phyloP scores from a whole-genome alignment of 805 yeast species.

The Candida cerambycidarum region DNA sequence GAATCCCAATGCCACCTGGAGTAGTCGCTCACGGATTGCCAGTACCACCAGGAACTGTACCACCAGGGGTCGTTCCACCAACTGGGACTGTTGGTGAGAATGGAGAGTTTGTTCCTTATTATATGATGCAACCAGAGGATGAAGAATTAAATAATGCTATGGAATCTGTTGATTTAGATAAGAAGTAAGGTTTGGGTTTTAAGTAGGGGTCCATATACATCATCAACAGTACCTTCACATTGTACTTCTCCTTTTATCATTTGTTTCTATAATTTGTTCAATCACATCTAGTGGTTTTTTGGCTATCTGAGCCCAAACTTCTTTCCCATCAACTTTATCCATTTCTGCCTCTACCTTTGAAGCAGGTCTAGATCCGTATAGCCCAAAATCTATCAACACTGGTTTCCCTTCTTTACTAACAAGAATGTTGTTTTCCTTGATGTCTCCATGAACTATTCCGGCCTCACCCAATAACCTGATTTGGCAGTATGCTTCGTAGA shows the following conservation, averaged over 20 bases:
- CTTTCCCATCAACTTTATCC: too few relatives aligned
- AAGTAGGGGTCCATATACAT: not conserved
- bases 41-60: slow-evolving; percentile 1
- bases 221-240: too few relatives aligned
- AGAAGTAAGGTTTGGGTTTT: not conserved
- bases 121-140: slow-evolving; percentile 1
- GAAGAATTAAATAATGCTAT: slow-evolving; percentile 10
- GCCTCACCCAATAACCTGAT: not conserved
- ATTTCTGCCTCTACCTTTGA: too few relatives aligned
- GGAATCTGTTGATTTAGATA: slow-evolving; percentile 7
- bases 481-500: not conserved
- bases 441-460: not conserved
- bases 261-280: too few relatives aligned
- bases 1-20: not conserved
- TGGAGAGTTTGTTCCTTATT: slow-evolving; percentile 3
- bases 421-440: not conserved
- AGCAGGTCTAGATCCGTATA: too few relatives aligned
- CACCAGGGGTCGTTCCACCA: not conserved
- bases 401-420: not conserved
- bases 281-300: too few relatives aligned
- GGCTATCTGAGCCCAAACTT: too few relatives aligned
- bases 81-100: slow-evolving; percentile 1
- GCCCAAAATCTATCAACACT: not conserved
- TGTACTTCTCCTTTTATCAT: too few relatives aligned
- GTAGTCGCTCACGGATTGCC: not conserved